Base-by-base conservation (phyloP, 1,284 basidiomycete species). In the Rhodotorula glutinis region DNA sequence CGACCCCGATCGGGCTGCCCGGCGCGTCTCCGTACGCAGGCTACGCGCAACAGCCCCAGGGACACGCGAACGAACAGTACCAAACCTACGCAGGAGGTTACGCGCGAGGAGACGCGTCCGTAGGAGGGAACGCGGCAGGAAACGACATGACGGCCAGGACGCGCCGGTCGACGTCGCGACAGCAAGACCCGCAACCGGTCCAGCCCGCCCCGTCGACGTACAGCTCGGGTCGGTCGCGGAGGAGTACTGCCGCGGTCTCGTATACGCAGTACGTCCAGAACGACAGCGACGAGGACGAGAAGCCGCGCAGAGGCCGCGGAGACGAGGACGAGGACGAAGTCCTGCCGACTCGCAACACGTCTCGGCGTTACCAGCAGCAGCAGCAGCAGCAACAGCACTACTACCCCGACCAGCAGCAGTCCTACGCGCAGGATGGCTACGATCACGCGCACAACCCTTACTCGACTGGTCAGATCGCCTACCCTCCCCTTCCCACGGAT, bases 321-420 rank as follows among this genome's bases (percentile, higher is more conserved):
- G 43, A 91, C 84, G 73, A 90, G 87, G 43, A 95, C 23, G 64
- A 60, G 3, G 53, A 61, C 29, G 46, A 49, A 1, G 51, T 29
- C 38, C n/a, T 27, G n/a, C 40, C 53, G 27, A 55, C 53, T 33
- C 53, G 23, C 53, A 55, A 41, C 38, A 55, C 53, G 11, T 55
- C 53, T 13, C 53, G 30, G 33, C 53, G n/a, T 33, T 55, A 25
- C 16, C 55, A 56, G 9, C 41, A 44, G 19, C 23, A 56, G 55
- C 25, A 30, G 14, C 43, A 44, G 21, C 43, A 44, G 21, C 43
- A 44, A 23, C 33, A 38, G n/a, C 11, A 43, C 16, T 9, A 11
- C 16, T 21, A 33, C 52, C 52, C 16, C 30, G 52, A 21, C n/a
- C 54, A 55, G 14, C 38, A 41, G 14, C 17, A 55, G 54, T 23